Percentiles rank a stretch among this genome's conserved stretches.
phyloP scores from a whole-genome alignment of 345 rosid species.

The Citrus australasica region DNA sequence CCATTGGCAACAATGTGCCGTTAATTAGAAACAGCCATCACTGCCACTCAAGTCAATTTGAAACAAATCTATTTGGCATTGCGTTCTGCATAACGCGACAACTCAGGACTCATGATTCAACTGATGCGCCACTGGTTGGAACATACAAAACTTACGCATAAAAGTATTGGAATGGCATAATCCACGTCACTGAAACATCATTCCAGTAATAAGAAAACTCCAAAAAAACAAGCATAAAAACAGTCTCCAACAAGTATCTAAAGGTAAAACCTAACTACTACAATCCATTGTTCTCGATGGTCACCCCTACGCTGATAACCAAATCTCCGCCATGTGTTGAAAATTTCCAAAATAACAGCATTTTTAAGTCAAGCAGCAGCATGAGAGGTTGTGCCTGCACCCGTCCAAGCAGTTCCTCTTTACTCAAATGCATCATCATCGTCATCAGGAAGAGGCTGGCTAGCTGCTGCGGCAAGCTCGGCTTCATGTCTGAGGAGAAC shows the following conservation, averaged over 20 bases:
- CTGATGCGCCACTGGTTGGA: neutral
- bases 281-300: neutral
- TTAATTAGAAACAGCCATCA: neutral
- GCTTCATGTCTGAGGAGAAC: conserved; percentile 62
- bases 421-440: conserved; percentile 73
- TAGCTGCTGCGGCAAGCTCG: conserved; percentile 65
- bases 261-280: conserved; percentile 8
- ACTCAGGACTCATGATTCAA: neutral
- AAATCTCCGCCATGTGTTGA: conserved; percentile 2
- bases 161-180: neutral
- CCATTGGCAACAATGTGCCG: neutral
- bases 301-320: neutral
- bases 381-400: neutral
- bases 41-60: neutral
- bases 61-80: too few relatives aligned
- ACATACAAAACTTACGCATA: neutral
- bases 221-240: neutral
- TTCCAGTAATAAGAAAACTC: neutral
- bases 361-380: neutral
- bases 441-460: conserved; percentile 86
- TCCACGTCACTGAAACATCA: neutral
- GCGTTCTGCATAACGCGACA: neutral
- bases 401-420: neutral
- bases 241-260: neutral
- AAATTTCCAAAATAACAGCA: neutral